Conservation (phyloP, 2,329 filamentous ascomycete genomes). For the Xylariaceae sp. region DNA sequence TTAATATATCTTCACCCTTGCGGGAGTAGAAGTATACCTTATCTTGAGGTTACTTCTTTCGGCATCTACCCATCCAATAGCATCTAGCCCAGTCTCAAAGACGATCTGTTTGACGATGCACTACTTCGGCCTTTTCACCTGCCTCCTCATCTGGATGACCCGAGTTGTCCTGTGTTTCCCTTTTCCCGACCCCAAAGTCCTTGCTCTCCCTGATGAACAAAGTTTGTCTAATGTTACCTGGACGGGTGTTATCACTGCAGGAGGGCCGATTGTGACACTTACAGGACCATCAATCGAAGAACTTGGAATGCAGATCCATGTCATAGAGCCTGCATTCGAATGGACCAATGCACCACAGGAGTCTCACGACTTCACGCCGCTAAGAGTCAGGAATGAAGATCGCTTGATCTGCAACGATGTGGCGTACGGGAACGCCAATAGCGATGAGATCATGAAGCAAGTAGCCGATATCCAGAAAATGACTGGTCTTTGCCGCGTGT, state of each 20-base stretch:
- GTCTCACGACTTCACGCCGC: neutral
- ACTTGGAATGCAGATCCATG: constrained; percentile 3
- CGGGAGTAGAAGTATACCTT: no score
- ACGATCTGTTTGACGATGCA: no score
- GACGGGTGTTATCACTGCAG: constrained; percentile 5
- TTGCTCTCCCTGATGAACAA: neutral
- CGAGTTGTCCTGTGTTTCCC: no score
- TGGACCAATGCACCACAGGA: neutral
- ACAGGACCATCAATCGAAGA: constrained; percentile 5
- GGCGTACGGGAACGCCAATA: constrained; percentile 1
- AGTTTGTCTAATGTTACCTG: constrained; percentile 4
- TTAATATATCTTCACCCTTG: no score
- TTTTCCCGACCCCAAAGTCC: neutral
- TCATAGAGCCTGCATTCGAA: neutral
- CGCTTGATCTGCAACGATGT: constrained; percentile 3
- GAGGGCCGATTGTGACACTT: constrained; percentile 11
- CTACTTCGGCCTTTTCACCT: no score
- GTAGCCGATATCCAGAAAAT: constrained; percentile 1
- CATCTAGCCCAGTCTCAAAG: no score
- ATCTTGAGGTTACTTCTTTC: no score
- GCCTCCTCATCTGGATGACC: no score
- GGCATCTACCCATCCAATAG: no score
- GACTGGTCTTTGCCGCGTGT: constrained; percentile 2
- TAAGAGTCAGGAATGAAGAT: neutral
- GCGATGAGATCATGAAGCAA: neutral